phyloP scores from a whole-genome alignment of 2,329 filamentous ascomycete species.

The Chaetoscypha palmicola region DNA sequence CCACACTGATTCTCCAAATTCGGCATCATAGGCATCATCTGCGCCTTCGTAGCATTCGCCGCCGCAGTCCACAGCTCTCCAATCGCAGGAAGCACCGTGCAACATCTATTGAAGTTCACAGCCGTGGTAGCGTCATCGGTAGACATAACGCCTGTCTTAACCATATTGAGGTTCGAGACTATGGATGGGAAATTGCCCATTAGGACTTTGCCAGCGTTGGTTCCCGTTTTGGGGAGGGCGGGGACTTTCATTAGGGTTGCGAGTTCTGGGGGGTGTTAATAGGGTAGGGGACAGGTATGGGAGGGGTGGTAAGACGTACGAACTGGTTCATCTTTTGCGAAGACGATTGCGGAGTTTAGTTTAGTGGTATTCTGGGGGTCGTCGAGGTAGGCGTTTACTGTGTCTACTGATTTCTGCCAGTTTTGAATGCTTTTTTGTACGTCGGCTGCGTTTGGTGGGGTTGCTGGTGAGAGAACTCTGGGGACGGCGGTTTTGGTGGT shows the following conservation, averaged over 20 bases:
- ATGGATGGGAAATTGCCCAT: conserved; percentile 19
- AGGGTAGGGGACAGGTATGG: no score
- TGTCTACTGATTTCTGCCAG: conserved; percentile 15
- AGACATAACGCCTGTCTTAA: conserved; percentile 13
- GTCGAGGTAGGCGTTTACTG: conserved; percentile 17
- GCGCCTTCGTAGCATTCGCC: conserved; percentile 9
- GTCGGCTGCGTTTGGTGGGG: conserved; percentile 12
- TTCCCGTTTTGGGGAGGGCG: conserved; percentile 7
- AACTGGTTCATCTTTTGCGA: conserved; percentile 16
- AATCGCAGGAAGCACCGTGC: conserved; percentile 16
- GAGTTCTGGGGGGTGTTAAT: no score
- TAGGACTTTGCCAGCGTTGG: conserved; percentile 14
- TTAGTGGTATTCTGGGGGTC: conserved; percentile 10
- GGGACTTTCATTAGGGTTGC: conserved; percentile 15
- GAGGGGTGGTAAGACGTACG: no score
- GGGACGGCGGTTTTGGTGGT: conserved; percentile 4
- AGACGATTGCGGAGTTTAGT: conserved; percentile 13
- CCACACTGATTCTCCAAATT: conserved; percentile 13
- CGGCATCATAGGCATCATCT: conserved; percentile 3
- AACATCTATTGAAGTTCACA: conserved; percentile 17
- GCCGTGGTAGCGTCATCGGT: conserved; percentile 15
- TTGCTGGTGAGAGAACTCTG: conserved; percentile 9
- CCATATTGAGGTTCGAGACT: conserved; percentile 13
- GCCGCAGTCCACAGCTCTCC: conserved; percentile 11
- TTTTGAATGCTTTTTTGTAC: conserved; percentile 16